Percentiles rank a stretch among this genome's conserved stretches.
phyloP scores from a whole-genome alignment of 108 stramenopile genomes.

The Cylindrotheca closterium region DNA sequence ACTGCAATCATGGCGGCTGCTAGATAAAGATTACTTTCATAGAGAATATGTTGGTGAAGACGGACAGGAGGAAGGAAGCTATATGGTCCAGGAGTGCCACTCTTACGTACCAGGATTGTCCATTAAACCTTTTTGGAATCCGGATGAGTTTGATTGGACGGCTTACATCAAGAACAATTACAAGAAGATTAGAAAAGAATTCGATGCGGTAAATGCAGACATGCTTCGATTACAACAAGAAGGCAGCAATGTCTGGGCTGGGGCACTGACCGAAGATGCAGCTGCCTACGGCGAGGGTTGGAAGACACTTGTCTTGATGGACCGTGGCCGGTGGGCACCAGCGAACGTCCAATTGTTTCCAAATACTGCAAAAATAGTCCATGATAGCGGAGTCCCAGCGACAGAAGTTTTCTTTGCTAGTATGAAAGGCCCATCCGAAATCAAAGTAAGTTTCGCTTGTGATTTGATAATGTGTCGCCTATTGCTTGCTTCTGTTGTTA shows the following conservation, averaged over 20 bases:
- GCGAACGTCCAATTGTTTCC: slow-evolving; percentile 81
- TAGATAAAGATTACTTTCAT: slow-evolving; percentile 72
- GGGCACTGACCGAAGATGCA: slow-evolving; percentile 78
- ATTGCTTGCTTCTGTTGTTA: too few species aligned
- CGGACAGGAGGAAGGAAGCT: slow-evolving; percentile 25
- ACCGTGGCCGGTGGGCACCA: slow-evolving; percentile 92
- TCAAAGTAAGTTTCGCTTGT: too few species aligned
- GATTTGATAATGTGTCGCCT: too few species aligned
- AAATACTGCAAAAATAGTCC: slow-evolving; percentile 63
- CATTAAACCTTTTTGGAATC: slow-evolving; percentile 69
- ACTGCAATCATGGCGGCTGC: slow-evolving; percentile 64
- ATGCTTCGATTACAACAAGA: slow-evolving; percentile 44
- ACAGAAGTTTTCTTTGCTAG: slow-evolving; percentile 91
- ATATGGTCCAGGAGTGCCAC: slow-evolving; percentile 71
- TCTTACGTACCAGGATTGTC: slow-evolving; percentile 79
- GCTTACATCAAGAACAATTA: slow-evolving; percentile 54
- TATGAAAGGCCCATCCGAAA: slow-evolving; percentile 67
- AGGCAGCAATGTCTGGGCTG: slow-evolving; percentile 89
- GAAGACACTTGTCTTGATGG: slow-evolving; percentile 88
- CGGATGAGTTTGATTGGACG: slow-evolving; percentile 58
- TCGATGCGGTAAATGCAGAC: slow-evolving; percentile 49
- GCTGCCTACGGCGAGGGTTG: slow-evolving; percentile 80
- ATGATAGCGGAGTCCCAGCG: slow-evolving; percentile 67
- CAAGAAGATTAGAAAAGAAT: slow-evolving; percentile 73
- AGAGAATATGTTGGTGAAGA: slow-evolving; percentile 63